phyloP scores from a whole-genome alignment of 208 protist genomes.

The Endotrypanum monterogeii region DNA sequence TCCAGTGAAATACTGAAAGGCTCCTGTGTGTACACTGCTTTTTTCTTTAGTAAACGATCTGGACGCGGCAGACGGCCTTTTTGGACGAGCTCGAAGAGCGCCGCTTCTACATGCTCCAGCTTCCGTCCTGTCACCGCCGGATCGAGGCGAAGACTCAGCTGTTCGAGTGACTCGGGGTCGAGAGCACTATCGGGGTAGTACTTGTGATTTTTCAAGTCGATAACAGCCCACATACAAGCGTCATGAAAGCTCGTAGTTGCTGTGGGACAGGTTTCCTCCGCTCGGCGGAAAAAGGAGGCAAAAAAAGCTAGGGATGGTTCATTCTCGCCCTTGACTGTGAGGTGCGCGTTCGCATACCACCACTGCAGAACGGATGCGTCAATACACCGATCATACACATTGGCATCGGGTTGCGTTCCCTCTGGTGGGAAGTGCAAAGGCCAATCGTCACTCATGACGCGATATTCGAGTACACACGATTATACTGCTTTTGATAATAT shows the following conservation, averaged over 20 bases:
- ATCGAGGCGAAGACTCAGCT: slow-evolving; percentile 32
- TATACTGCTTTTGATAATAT: not conserved
- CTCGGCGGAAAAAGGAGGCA: slow-evolving; percentile 49
- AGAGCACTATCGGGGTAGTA: slow-evolving; percentile 62
- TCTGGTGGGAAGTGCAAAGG: slow-evolving; percentile 25
- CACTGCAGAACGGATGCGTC: slow-evolving; percentile 38
- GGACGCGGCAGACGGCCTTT: slow-evolving; percentile 38
- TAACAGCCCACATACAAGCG: slow-evolving; percentile 62
- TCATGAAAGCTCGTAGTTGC: slow-evolving; percentile 26
- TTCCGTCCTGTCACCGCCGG: slow-evolving; percentile 15
- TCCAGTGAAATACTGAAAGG: slow-evolving; percentile 41
- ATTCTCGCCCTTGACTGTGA: slow-evolving; percentile 27
- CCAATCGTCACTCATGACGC: slow-evolving; percentile 6
- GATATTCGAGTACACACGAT: not conserved
- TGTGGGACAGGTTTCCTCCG: slow-evolving; percentile 25
- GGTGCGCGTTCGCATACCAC: slow-evolving; percentile 62
- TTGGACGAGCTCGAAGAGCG: slow-evolving; percentile 41
- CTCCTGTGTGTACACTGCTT: slow-evolving; percentile 22
- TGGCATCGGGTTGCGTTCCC: slow-evolving; percentile 21
- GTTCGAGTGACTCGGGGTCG: slow-evolving; percentile 29
- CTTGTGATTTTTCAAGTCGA: slow-evolving; percentile 38
- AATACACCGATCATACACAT: slow-evolving; percentile 28
- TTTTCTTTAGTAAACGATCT: slow-evolving; percentile 35
- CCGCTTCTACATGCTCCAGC: slow-evolving; percentile 20
- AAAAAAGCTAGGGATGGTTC: slow-evolving; percentile 46